Evolutionary conservation across 78 protist species (phyloP).

Genomic region (Bigelowiella natans): DNA sequence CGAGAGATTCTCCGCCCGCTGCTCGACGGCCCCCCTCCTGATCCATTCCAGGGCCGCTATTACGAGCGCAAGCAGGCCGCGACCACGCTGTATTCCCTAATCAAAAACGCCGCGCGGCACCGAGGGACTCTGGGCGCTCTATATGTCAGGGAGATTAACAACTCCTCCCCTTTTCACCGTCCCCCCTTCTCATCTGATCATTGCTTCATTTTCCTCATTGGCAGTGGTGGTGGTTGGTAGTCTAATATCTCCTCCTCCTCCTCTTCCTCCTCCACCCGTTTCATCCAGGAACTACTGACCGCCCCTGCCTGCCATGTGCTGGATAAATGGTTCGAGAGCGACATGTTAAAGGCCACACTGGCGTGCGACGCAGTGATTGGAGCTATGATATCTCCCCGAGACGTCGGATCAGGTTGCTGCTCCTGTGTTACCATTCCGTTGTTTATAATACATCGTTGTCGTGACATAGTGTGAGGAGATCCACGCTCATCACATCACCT

Average conservation of each 20-base stretch:
- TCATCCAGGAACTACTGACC: background rate
- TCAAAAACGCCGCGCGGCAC: too few relatives aligned
- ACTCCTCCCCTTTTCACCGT: background rate
- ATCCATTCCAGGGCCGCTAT: too few relatives aligned
- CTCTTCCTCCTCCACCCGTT: background rate
- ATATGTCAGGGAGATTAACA: too few relatives aligned
- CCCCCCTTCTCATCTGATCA: background rate
- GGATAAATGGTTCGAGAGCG: background rate
- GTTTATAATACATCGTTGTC: too few relatives aligned
- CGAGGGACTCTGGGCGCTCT: too few relatives aligned
- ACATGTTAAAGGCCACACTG: background rate
- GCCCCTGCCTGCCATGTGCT: background rate
- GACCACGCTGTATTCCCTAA: too few relatives aligned
- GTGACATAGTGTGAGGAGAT: background rate
- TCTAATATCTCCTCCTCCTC: background rate
- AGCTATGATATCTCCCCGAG: background rate
- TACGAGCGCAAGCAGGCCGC: too few relatives aligned
- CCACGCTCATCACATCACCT: background rate
- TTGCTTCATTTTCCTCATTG: background rate
- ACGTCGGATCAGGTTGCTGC: background rate
- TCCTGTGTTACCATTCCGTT: too few relatives aligned
- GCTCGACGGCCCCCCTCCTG: background rate
- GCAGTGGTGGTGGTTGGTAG: background rate
- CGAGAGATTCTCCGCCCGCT: background rate
- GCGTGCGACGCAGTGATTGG: slow-evolving; percentile 12